Evolutionary conservation across 2,329 filamentous ascomycete species (phyloP), one percentile per base, ranked within the genome.

Genomic region (Talaromyces sp.): DNA sequence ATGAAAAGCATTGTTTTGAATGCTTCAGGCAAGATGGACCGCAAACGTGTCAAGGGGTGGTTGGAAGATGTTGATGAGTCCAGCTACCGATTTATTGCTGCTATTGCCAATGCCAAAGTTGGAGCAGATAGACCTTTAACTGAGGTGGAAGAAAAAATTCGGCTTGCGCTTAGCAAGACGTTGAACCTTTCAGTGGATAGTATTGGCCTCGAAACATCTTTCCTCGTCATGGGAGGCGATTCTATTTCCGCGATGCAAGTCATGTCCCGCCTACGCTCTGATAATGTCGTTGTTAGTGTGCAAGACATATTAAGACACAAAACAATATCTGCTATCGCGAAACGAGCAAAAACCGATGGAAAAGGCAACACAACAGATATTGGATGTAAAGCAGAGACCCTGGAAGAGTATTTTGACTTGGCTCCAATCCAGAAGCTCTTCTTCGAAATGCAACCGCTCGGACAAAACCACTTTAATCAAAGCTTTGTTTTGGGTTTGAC

Each of bases 191-290:
- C 63, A 1, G n/a, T 57, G 7, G 63, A 64, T 1, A 52, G 60
- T 3, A 63, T 69, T 54, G 55, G 64, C 14, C 38, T 65, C 3
- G 61, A 68, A 14, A 65, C 68, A 24, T 66, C 56, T 35, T 79
- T 78, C 58, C 65, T 77, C 7, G 70, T 69, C 5, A 60, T 77
- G 3, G 75, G 75, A 26, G 76, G 76, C 43, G 75, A 78, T 62
- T 76, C 74, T 2, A 76, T 78, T 50, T 74, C 74, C 54, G 75
- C 76, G 1, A 78, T 79, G 75, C 73, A 74, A 57, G 72, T 75
- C 27, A 69, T 75, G 57, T 70, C 70, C 3, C 70, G 75, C 43
- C 75, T 72, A 50, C 72, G 73, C 17, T 74, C 72, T 58, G 63
- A 67, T 27, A 70, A 71, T 7, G 66, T 77, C 54, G 68, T 69